Percentiles rank a stretch among this genome's conserved stretches.
These are phyloP conservation scores for Gamsiella multidivaricata DNA, from an alignment of 192 early-diverging fungal species.

Conservation along the genomic window DNA sequence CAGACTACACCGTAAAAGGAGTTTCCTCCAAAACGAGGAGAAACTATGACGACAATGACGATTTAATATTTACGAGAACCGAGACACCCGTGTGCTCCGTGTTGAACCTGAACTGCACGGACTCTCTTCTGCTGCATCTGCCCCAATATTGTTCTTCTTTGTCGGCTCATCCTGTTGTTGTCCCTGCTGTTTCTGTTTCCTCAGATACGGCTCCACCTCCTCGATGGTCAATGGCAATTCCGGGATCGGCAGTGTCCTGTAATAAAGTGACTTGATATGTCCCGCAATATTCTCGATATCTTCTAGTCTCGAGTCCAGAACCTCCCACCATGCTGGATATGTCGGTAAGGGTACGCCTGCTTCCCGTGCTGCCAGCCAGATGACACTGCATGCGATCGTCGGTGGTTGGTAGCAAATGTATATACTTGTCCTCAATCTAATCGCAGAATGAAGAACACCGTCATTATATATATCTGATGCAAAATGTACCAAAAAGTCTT, in stretches of 20 bases:
- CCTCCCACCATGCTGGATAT: conserved; percentile 85
- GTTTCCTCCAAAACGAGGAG: too few relatives aligned
- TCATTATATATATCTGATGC: not conserved
- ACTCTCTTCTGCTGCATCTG: not conserved
- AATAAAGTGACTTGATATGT: conserved; percentile 71
- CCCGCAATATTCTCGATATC: conserved; percentile 74
- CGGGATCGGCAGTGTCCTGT: conserved; percentile 55
- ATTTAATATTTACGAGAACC: conserved; percentile 21
- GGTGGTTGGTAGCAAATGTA: conserved; percentile 81
- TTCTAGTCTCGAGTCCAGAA: conserved; percentile 80
- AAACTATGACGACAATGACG: too few relatives aligned
- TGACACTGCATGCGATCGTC: conserved; percentile 88
- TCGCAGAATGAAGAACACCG: not conserved
- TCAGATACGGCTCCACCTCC: conserved; percentile 63
- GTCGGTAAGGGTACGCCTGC: conserved; percentile 74
- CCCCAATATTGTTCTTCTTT: not conserved
- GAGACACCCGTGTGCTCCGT: conserved; percentile 5
- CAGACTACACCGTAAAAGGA: too few relatives aligned
- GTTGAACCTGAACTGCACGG: not conserved
- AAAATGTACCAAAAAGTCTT: not conserved
- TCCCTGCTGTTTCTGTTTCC: not conserved
- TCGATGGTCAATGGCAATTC: conserved; percentile 65
- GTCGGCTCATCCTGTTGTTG: not conserved
- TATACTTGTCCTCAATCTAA: conserved; percentile 77
- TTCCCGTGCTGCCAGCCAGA: conserved; percentile 83